Percentiles rank a stretch among this genome's conserved stretches.
Evolutionary conservation across 2,329 filamentous ascomycete genomes (phyloP).

Genomic region (Pseudocercospora pini-densiflorae): DNA sequence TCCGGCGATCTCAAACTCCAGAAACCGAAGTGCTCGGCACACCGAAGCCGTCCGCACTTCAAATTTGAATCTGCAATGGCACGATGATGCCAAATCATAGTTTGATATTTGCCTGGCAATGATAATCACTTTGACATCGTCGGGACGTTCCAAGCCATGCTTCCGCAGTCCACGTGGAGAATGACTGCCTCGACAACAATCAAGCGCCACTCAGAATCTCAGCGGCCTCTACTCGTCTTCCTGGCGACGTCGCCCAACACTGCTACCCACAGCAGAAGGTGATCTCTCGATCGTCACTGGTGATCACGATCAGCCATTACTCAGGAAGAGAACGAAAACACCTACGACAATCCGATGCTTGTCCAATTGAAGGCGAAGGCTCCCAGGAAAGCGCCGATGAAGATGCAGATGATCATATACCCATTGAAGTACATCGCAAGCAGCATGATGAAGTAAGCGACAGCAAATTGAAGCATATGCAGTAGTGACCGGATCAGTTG

Average conservation of each 20-base stretch:
- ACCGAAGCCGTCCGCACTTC: background rate
- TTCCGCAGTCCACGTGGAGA: no score
- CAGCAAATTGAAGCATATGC: constrained; percentile 72
- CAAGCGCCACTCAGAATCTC: background rate
- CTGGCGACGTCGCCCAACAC: background rate
- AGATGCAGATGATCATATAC: constrained; percentile 81
- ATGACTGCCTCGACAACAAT: no score
- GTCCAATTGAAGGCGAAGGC: constrained; percentile 52
- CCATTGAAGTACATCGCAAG: constrained; percentile 68
- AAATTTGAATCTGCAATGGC: background rate
- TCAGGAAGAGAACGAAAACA: background rate
- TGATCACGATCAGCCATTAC: background rate
- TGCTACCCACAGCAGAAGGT: constrained; percentile 33
- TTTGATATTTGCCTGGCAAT: background rate
- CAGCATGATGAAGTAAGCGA: constrained; percentile 78
- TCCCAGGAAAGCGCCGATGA: constrained; percentile 75
- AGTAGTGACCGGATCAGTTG: constrained; percentile 69
- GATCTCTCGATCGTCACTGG: constrained; percentile 28
- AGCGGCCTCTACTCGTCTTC: background rate
- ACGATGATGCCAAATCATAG: background rate
- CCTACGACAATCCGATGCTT: constrained; percentile 13
- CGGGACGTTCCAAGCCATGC: background rate
- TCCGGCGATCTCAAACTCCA: background rate
- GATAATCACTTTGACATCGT: background rate
- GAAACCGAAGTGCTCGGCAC: background rate